Evolutionary conservation across 352 stramenopile species (phyloP), one percentile per base, ranked within the genome.

Genomic region (Globisporangium takayamanum): DNA sequence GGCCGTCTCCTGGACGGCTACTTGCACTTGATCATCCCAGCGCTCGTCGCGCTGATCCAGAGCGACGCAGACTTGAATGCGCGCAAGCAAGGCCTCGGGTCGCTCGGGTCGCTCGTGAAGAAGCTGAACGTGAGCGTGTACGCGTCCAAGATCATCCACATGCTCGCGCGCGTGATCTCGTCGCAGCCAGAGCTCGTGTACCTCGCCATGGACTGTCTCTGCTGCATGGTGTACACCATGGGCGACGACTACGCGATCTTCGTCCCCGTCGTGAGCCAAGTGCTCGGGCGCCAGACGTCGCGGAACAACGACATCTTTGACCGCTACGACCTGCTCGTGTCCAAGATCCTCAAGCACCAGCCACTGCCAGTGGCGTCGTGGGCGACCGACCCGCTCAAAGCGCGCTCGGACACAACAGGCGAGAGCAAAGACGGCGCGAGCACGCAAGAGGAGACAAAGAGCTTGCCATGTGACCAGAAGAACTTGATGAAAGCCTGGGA

Each of bases 141-240:
- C 62, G 85, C 85, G 6, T 94, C 83, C 33, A 95, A 93, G 69
- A 95, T 95, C 63, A 95, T 95, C 60, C 85, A 95, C 61, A 93
- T 92, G 82, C 68, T 95, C 2, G 79, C 84, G 25, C 83, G 85
- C 57, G 84, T 95, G 42, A 92, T 93, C 49, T 87, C 80, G 11
- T 78, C 78, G 2, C 85, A 95, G 55, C 79, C 74, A 10, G 85
- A 95, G 37, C 74, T 95, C 39, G 80, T 93, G 16, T 93, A 93
- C 63, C 70, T 93, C 26, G 85, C 85, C 11, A 92, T 95, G 84
- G 85, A 95, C 64, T 94, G 83, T 48, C 67, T 95, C 6, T 90
- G 84, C 57, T 92, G 82, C 28, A 95, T 95, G 85, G 84, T 95
- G 28, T 94, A 93, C 64, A 93, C 82, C 0, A 92, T 95, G 78